phyloP scores from a whole-genome alignment of 257 asterid species.

The Linaria vulgaris region DNA sequence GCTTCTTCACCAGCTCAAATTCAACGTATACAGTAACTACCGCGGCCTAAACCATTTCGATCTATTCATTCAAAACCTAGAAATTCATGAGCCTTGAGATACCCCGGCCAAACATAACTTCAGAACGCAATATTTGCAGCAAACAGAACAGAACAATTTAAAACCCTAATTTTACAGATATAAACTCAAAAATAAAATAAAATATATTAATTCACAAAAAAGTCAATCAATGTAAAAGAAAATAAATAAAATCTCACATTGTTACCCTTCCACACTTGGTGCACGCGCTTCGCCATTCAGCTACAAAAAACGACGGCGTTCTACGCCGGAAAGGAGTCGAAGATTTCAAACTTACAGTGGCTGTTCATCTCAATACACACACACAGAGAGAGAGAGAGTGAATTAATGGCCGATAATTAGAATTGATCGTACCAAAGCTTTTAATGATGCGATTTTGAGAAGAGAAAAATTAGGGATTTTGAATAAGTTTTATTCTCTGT shows the following conservation, averaged over 20 bases:
- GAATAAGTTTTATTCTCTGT: conserved; percentile 12
- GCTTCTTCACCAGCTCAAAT: too few relatives aligned
- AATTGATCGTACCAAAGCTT: background rate
- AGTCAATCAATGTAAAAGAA: background rate
- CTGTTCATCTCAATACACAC: conserved; percentile 41
- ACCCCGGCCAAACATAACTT: too few relatives aligned
- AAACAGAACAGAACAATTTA: too few relatives aligned
- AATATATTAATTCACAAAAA: background rate
- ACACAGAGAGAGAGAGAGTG: too few relatives aligned
- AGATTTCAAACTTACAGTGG: conserved; percentile 49
- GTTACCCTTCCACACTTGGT: conserved; percentile 95
- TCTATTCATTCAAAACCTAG: too few relatives aligned
- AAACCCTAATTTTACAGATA: too few relatives aligned
- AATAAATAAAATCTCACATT: conserved; percentile 61
- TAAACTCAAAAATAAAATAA: background rate
- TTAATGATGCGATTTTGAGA: conserved; percentile 30
- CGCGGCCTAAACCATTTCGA: too few relatives aligned
- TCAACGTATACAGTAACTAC: too few relatives aligned
- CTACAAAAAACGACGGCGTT: conserved; percentile 28
- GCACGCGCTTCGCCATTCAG: conserved; percentile 89
- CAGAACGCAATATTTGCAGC: too few relatives aligned
- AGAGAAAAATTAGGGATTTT: conserved; percentile 44
- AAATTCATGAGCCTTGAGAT: too few relatives aligned
- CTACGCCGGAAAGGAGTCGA: conserved; percentile 46
- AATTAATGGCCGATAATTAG: too few relatives aligned